These are phyloP conservation scores for Nicotiana sylvestris DNA, from an alignment of 257 asterid species.

Conservation along the genomic window DNA sequence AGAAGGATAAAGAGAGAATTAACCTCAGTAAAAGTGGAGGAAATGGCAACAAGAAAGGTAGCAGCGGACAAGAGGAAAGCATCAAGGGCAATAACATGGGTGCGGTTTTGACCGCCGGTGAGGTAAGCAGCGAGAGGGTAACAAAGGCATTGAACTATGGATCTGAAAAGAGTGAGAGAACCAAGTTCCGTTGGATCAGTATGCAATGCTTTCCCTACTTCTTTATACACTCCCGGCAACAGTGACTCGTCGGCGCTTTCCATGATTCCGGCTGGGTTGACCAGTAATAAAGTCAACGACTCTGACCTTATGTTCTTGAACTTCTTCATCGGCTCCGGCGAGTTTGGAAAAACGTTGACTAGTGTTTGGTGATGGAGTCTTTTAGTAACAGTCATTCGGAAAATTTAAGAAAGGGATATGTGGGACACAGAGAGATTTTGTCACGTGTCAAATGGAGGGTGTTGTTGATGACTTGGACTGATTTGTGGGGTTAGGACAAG, in stretches of 20 bases:
- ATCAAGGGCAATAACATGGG: conserved; percentile 75
- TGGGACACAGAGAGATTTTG: neutral
- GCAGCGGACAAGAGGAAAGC: conserved; percentile 93
- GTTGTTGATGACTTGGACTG: neutral
- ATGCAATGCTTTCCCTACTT: conserved; percentile 77
- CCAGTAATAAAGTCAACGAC: conserved; percentile 48
- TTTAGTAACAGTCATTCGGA: neutral
- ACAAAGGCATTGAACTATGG: conserved; percentile 75
- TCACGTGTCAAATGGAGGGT: neutral
- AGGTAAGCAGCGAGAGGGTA: conserved; percentile 87
- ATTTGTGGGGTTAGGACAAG: neutral
- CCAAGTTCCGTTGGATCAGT: conserved; percentile 87
- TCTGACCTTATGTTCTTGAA: conserved; percentile 37
- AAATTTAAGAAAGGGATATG: neutral
- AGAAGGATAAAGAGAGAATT: neutral
- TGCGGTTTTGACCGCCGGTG: conserved; percentile 66
- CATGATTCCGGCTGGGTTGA: conserved; percentile 75
- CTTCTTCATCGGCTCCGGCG: conserved; percentile 9
- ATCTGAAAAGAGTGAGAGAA: conserved; percentile 64
- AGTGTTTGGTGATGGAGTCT: too few relatives aligned
- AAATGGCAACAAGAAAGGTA: conserved; percentile 34
- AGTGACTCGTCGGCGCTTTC: conserved; percentile 73
- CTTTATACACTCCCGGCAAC: conserved; percentile 69
- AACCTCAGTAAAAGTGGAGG: conserved; percentile 71
- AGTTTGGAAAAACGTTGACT: neutral